Percentiles rank a stretch among this genome's conserved stretches.
Conservation (phyloP, 768 basidiomycete species). For the Boletus rubescentipes region DNA sequence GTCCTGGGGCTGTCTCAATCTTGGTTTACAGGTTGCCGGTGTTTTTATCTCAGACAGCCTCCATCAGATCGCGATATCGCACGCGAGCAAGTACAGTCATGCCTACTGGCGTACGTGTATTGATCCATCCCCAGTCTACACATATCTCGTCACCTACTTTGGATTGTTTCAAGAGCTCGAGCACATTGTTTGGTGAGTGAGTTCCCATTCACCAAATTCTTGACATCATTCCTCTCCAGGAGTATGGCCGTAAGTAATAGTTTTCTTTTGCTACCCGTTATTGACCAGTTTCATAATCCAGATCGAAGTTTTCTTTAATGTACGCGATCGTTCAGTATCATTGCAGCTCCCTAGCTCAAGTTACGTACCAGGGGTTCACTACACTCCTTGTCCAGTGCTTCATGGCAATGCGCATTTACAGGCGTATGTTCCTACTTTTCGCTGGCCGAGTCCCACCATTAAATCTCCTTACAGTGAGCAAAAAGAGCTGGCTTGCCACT, state of each 20-base stretch:
- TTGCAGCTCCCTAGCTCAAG: not conserved
- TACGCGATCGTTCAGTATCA: not conserved
- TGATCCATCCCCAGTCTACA: conserved; percentile 40
- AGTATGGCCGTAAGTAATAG: conserved; percentile 20
- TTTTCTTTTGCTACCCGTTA: not conserved
- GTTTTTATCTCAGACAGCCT: conserved; percentile 51
- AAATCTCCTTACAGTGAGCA: conserved; percentile 43
- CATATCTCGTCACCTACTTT: conserved; percentile 46
- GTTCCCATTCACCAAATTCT: not conserved
- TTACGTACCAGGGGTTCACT: conserved; percentile 34
- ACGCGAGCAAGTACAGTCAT: conserved; percentile 38
- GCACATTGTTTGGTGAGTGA: conserved; percentile 42
- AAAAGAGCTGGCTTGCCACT: conserved; percentile 40
- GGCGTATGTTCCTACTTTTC: conserved; percentile 32
- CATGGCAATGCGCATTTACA: conserved; percentile 49
- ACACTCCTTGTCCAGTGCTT: conserved; percentile 56
- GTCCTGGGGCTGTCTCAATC: not conserved
- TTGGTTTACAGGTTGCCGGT: conserved; percentile 41
- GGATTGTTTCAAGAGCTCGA: conserved; percentile 28
- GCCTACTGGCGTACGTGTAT: not conserved
- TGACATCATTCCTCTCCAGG: conserved; percentile 14
- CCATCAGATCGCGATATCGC: conserved; percentile 54
- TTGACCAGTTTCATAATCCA: conserved; percentile 22
- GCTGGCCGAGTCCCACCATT: not conserved
- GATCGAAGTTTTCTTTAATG: conserved; percentile 53